Evolutionary conservation across 345 rosid genomes (phyloP), one percentile per base, ranked within the genome.

Genomic region (Streptanthus diversifolius): DNA sequence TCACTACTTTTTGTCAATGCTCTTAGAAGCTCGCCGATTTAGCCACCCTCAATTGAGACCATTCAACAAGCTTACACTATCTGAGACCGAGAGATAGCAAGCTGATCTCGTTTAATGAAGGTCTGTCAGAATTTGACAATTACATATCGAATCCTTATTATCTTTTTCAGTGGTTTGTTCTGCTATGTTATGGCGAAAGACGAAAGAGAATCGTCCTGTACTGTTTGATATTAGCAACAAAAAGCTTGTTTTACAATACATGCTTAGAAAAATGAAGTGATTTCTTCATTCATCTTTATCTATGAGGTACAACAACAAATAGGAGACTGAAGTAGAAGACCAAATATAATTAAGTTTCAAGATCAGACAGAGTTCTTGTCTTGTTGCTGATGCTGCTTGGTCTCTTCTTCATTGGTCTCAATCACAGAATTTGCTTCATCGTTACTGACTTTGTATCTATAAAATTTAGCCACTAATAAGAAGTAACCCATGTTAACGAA

Each of bases 401-500:
- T 53, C 30, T 71, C 77, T 39, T 71, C 77, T 55, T 14, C 65
- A 44, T 15, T 53, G 37, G 18, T 65, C 49, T 72, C 72, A 68
- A 59, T 52, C 53, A 45, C 65, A 63, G 58, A 15, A n/a, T 25
- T 30, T 19, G 7, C 56, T 36, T 41, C 44, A 33, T 64, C 53
- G 29, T 40, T 32, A 22, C 44, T 37, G 29, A 43, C 70, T 72
- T 77, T 82, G 64, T 79, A 82, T 63, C 63, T 73, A 74, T 82
- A 77, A 81, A 79, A 77, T 47, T 43, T 82, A 22, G 83, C 65
- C 69, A 75, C 44, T 47, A 73, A 24, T 55, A 82, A 68, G 72
- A 79, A 80, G 69, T 70, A 82, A 15, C 7, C 63, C 67, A 82
- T 59, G 74, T 82, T 77, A 10, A 80, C 40, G 1, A 73, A 18